These are phyloP conservation scores for Yamadazyma tumulicola DNA, from an alignment of 805 yeast genomes.

Conservation along the genomic window DNA sequence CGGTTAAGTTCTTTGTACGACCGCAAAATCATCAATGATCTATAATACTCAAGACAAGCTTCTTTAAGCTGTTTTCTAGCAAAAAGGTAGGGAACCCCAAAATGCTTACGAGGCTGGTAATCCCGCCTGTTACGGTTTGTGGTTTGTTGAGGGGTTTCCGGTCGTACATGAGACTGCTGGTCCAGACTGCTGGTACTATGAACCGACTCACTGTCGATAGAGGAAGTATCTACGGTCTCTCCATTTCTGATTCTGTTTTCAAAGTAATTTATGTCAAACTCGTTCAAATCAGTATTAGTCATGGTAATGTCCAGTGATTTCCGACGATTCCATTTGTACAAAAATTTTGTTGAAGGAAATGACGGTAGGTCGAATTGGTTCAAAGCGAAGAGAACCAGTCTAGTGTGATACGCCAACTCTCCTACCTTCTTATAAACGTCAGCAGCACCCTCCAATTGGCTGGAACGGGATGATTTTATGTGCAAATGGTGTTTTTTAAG, in stretches of 20 bases:
- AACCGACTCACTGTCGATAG: background rate
- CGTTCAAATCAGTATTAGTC: conserved; percentile 9
- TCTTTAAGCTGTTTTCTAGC: conserved; percentile 67
- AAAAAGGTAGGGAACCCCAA: conserved; percentile 52
- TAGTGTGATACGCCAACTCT: conserved; percentile 28
- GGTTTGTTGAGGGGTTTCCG: conserved; percentile 17
- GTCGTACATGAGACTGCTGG: conserved; percentile 1
- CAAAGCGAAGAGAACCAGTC: conserved; percentile 19
- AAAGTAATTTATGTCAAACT: conserved; percentile 28
- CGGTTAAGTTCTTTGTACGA: conserved; percentile 75
- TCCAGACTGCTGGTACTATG: conserved; percentile 1
- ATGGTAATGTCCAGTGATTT: conserved; percentile 12
- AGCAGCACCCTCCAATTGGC: background rate
- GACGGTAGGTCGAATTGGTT: conserved; percentile 38
- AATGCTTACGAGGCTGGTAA: conserved; percentile 35
- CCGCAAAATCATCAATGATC: conserved; percentile 65
- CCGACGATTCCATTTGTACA: conserved; percentile 14
- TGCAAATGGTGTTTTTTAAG: conserved; percentile 8
- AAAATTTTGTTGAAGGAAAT: conserved; percentile 35
- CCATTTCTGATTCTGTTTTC: conserved; percentile 42
- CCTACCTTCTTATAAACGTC: conserved; percentile 16
- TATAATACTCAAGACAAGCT: conserved; percentile 70
- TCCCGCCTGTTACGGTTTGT: conserved; percentile 41
- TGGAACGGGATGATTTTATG: background rate
- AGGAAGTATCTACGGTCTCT: background rate